Evolutionary conservation across 371 early-diverging fungal genomes (phyloP).

Genomic region (Apophysomyces ossiformis): DNA sequence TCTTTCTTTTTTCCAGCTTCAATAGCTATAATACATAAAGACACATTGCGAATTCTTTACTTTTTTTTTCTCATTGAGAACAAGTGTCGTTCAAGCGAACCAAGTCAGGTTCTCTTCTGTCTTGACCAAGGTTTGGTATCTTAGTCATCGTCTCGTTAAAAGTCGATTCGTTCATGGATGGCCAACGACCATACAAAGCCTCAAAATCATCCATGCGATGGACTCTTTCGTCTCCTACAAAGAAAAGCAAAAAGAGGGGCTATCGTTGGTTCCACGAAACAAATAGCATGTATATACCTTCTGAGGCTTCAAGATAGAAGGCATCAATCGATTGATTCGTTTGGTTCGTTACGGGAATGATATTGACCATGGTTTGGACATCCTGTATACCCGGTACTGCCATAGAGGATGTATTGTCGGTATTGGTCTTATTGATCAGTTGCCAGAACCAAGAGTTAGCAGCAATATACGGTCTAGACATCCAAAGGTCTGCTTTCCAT

Average conservation of each 20-base stretch:
- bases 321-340: not conserved
- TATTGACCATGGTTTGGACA: not conserved
- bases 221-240: not conserved
- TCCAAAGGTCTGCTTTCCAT: not conserved
- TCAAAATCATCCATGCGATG: not conserved
- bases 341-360: not conserved
- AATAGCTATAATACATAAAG: not conserved
- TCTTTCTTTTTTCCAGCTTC: too few species aligned
- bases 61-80: not conserved
- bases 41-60: not conserved
- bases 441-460: not conserved
- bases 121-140: not conserved
- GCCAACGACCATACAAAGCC: not conserved
- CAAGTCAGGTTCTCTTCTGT: not conserved
- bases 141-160: not conserved
- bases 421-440: not conserved
- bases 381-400: not conserved
- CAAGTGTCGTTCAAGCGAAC: constrained; percentile 1
- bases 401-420: not conserved
- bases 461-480: not conserved
- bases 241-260: not conserved
- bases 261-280: not conserved
- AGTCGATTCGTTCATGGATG: not conserved
- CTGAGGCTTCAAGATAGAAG: not conserved
- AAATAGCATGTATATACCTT: not conserved